Conservation (phyloP, 768 basidiomycete genomes). For the Hypholoma fasciculare region DNA sequence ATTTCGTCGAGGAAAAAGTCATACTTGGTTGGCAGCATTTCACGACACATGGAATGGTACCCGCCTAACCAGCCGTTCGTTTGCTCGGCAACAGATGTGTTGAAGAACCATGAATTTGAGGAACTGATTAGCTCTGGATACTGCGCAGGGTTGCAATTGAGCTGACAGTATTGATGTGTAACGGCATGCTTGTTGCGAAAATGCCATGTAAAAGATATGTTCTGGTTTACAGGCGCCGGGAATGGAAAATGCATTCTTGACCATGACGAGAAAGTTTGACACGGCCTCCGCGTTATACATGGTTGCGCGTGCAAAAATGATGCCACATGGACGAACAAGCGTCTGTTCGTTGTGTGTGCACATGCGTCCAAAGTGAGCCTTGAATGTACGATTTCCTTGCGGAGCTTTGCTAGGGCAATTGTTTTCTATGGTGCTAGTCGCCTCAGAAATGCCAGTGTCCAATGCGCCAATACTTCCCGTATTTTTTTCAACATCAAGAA, state of each 20-base stretch:
- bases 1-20: too few relatives aligned
- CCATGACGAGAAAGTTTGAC: slow-evolving; percentile 13
- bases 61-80: too few relatives aligned
- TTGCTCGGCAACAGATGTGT: too few relatives aligned
- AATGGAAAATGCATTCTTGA: slow-evolving; percentile 21
- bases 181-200: slow-evolving; percentile 15
- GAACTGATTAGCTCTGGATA: slow-evolving; percentile 16
- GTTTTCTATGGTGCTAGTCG: too few relatives aligned
- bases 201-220: slow-evolving; percentile 18
- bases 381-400: slow-evolving; percentile 9
- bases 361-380: slow-evolving; percentile 11
- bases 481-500: background rate
- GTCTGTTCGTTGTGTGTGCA: slow-evolving; percentile 17
- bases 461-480: background rate
- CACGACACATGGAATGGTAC: too few relatives aligned
- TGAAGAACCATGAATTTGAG: too few relatives aligned
- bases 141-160: slow-evolving; percentile 12
- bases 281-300: slow-evolving; percentile 14
- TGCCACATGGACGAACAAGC: slow-evolving; percentile 13
- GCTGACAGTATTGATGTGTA: slow-evolving; percentile 9
- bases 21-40: too few relatives aligned
- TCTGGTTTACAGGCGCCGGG: slow-evolving; percentile 24
- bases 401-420: background rate
- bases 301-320: slow-evolving; percentile 17
- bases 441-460: too few relatives aligned